phyloP scores from a whole-genome alignment of 805 yeast genomes.

The Lipomyces yamanashiensis region DNA sequence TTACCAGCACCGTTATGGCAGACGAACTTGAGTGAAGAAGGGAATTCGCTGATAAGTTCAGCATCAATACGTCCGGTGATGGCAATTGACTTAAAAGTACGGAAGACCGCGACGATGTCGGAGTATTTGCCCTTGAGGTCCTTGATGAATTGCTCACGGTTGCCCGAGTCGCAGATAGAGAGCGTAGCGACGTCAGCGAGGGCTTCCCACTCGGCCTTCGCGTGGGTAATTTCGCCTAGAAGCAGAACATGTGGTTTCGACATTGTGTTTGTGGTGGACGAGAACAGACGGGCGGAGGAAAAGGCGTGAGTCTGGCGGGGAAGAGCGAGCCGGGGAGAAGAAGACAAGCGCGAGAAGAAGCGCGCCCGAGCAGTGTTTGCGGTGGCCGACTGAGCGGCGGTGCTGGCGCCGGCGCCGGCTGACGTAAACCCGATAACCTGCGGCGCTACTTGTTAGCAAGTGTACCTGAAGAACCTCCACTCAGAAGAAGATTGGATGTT shows the following conservation, averaged over 20 bases:
- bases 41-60: constrained; percentile 61
- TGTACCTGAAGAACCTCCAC: too few relatives aligned
- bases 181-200: constrained; percentile 46
- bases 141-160: constrained; percentile 48
- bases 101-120: constrained; percentile 51
- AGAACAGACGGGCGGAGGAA: constrained; percentile 13
- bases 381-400: constrained; percentile 3
- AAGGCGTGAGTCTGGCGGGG: not conserved
- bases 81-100: constrained; percentile 59
- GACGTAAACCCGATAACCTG: constrained; percentile 3
- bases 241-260: constrained; percentile 65
- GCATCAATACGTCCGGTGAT: constrained; percentile 69
- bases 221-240: constrained; percentile 64
- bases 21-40: constrained; percentile 57
- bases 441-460: not conserved
- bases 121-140: constrained; percentile 52
- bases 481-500: too few relatives aligned
- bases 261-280: constrained; percentile 22
- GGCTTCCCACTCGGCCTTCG: constrained; percentile 68
- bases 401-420: not conserved
- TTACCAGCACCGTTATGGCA: constrained; percentile 69
- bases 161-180: constrained; percentile 30
- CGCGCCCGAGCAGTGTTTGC: not conserved
- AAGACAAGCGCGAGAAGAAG: not conserved
- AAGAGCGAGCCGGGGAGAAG: not conserved